A percentile compares a stretch with the other conserved stretches of the same genome.
Conservation (phyloP, 805 yeast genomes). For the Kazachstania kunashirensis region DNA sequence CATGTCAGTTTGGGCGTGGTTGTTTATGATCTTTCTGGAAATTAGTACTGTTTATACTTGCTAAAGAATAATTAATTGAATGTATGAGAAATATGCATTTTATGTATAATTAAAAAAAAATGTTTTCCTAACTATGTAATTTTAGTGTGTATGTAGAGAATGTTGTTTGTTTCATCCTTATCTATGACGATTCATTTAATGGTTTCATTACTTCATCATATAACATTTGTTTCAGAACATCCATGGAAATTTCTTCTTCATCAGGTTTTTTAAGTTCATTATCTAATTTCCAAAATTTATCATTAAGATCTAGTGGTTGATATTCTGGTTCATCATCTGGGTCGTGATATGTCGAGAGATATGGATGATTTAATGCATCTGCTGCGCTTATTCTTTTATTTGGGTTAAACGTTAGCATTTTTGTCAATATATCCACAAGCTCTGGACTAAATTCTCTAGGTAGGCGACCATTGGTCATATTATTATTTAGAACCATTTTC, state of each 20-base stretch:
- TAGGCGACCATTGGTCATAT: background rate
- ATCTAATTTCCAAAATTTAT: slow-evolving; percentile 35
- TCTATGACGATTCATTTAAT: slow-evolving; percentile 11
- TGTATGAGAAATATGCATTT: too few species aligned
- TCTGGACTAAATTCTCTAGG: slow-evolving; percentile 30
- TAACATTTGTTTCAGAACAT: slow-evolving; percentile 63
- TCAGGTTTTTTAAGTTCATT: slow-evolving; percentile 30
- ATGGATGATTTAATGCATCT: slow-evolving; percentile 68
- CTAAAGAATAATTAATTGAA: too few species aligned
- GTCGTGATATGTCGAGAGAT: slow-evolving; percentile 56
- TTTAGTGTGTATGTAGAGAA: background rate
- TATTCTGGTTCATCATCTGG: slow-evolving; percentile 60
- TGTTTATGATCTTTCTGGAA: too few species aligned
- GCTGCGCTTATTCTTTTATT: slow-evolving; percentile 63
- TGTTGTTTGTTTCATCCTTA: background rate
- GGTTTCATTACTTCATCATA: slow-evolving; percentile 69
- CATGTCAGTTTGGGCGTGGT: too few species aligned
- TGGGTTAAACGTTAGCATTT: slow-evolving; percentile 64
- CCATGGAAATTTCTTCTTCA: slow-evolving; percentile 70
- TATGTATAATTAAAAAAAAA: too few species aligned
- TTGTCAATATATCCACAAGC: slow-evolving; percentile 56
- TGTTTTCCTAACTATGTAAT: too few species aligned
- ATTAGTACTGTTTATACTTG: too few species aligned
- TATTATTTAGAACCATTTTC: slow-evolving; percentile 24
- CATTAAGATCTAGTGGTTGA: slow-evolving; percentile 29